Conservation (phyloP, 306 rosid species). For the Citrullus colocynthis region DNA sequence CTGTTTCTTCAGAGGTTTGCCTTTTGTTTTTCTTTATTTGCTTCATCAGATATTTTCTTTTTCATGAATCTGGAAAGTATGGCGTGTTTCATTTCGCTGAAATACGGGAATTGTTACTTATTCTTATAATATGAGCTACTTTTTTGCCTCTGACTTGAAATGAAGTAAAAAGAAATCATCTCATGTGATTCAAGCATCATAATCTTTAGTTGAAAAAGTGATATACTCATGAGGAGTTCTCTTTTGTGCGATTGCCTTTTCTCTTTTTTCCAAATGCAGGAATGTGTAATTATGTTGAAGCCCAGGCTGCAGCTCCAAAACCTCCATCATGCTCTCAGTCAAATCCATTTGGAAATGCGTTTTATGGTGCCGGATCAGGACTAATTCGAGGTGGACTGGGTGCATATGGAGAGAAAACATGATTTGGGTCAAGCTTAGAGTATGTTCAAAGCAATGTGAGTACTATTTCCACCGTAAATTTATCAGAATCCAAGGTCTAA, state of each 20-base stretch:
- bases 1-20: neutral
- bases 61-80: neutral
- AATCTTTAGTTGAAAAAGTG: neutral
- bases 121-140: neutral
- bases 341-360: slow-evolving; percentile 77
- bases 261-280: slow-evolving; percentile 12
- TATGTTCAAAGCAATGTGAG: slow-evolving; percentile 98
- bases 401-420: slow-evolving; percentile 84
- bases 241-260: neutral
- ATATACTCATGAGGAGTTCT: neutral
- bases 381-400: slow-evolving; percentile 90
- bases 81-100: neutral
- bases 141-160: neutral
- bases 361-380: slow-evolving; percentile 90
- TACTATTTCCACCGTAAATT: neutral
- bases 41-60: neutral
- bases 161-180: no score
- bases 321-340: slow-evolving; percentile 49
- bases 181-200: neutral
- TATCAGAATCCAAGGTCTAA: neutral
- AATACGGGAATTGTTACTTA: neutral
- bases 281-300: slow-evolving; percentile 62
- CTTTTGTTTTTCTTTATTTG: neutral
- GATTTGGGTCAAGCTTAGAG: slow-evolving; percentile 83
- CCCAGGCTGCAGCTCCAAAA: slow-evolving; percentile 41